Conservation (phyloP, 169 alveolate genomes). For the Plasmodium yoelii region DNA sequence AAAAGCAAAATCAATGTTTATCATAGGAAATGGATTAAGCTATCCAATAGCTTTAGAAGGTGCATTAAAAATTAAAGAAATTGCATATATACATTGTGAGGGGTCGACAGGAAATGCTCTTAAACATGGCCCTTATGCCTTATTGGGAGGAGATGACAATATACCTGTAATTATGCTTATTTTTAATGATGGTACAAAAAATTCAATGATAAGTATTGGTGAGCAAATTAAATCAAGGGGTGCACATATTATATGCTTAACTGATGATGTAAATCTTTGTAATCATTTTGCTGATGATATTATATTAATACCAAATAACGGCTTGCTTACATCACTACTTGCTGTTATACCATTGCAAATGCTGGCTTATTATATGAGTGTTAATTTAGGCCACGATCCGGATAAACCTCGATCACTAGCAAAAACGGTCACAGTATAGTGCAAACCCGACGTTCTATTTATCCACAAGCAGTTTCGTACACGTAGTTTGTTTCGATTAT, state of each 20-base stretch:
- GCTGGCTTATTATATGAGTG: conserved; percentile 88
- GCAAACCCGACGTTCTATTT: not conserved
- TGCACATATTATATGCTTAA: conserved; percentile 92
- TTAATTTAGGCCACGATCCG: conserved; percentile 85
- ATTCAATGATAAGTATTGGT: conserved; percentile 90
- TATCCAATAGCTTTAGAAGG: conserved; percentile 97
- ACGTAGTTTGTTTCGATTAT: not conserved
- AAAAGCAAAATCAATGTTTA: conserved; percentile 77
- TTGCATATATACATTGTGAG: conserved; percentile 96
- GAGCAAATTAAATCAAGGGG: conserved; percentile 95
- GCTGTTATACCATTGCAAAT: conserved; percentile 90
- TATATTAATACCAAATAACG: conserved; percentile 85
- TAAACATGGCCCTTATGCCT: conserved; percentile 97
- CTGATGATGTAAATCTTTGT: conserved; percentile 88
- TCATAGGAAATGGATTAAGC: conserved; percentile 93
- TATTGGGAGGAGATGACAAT: conserved; percentile 88
- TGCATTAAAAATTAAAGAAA: conserved; percentile 97
- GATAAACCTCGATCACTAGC: conserved; percentile 92
- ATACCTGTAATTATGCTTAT: conserved; percentile 93
- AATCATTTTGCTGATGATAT: conserved; percentile 89
- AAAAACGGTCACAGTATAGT: conserved; percentile 86
- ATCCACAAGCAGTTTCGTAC: not conserved
- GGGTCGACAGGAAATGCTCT: conserved; percentile 96
- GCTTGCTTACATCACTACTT: conserved; percentile 88
- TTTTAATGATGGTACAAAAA: conserved; percentile 90